Evolutionary conservation across 2,329 filamentous ascomycete genomes (phyloP).

Genomic region (Aspergillus aculeatus): DNA sequence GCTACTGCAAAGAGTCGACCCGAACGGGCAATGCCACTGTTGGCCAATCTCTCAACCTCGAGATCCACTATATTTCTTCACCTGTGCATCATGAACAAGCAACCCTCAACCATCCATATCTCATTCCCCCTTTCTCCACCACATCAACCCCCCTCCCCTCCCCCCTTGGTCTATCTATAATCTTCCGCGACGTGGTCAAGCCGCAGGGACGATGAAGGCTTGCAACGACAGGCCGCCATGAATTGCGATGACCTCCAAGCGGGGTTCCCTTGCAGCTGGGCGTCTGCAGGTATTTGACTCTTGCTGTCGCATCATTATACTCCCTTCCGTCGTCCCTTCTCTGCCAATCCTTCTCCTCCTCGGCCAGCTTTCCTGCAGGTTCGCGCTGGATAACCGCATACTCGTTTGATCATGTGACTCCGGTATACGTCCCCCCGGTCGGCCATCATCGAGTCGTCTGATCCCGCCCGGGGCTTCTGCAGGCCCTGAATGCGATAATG

Average conservation of each 20-base stretch:
- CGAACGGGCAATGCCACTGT: conserved; percentile 9
- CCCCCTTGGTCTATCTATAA: not conserved
- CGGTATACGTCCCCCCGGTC: conserved; percentile 18
- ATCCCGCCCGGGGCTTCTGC: conserved; percentile 20
- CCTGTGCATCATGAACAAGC: not conserved
- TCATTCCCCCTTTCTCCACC: not conserved
- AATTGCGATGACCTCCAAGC: conserved; percentile 18
- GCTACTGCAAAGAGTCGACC: not conserved
- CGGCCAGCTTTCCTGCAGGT: conserved; percentile 27
- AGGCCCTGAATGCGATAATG: conserved; percentile 9
- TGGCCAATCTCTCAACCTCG: conserved; percentile 3
- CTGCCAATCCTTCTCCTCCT: conserved; percentile 23
- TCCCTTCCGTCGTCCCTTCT: conserved; percentile 10
- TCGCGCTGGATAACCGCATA: conserved; percentile 36
- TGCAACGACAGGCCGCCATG: conserved; percentile 14
- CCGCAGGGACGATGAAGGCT: conserved; percentile 14
- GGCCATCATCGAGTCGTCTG: conserved; percentile 27
- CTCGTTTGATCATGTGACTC: conserved; percentile 39
- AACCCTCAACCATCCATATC: not conserved
- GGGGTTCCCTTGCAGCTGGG: conserved; percentile 20
- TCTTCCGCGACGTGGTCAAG: not conserved
- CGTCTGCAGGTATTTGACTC: conserved; percentile 19
- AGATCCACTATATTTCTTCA: not conserved
- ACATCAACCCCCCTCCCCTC: not conserved
- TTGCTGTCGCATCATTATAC: conserved; percentile 20